Evolutionary conservation across 2,329 filamentous ascomycete species (phyloP).

Genomic region (Furcasterigmium sp.): DNA sequence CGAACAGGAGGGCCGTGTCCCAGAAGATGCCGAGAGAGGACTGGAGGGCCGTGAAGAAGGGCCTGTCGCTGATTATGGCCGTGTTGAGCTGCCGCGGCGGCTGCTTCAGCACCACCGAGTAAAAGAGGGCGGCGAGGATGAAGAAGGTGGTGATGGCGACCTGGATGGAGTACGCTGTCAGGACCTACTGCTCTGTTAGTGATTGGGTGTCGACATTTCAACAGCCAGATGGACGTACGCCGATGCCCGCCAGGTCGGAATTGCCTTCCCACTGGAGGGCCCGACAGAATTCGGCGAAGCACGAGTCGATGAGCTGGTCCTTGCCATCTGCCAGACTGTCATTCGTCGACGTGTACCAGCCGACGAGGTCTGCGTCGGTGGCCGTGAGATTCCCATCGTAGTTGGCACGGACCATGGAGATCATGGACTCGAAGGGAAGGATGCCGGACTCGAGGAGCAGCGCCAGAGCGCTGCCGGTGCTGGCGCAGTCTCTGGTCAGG

Average conservation of each 20-base stretch:
- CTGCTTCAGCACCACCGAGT: not conserved
- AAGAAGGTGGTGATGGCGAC: not conserved
- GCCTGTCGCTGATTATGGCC: not conserved
- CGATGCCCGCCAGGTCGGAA: not conserved
- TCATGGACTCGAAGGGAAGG: not conserved
- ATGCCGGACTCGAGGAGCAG: not conserved
- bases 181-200: not conserved
- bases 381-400: not conserved
- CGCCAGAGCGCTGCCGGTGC: not conserved
- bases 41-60: not conserved
- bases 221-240: not conserved
- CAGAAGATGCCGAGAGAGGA: not conserved
- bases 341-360: not conserved
- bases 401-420: not conserved
- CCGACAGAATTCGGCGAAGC: not conserved
- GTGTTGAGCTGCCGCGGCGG: not conserved
- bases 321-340: not conserved
- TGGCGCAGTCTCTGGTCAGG: not conserved
- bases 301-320: not conserved
- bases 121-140: not conserved
- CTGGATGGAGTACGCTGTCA: not conserved
- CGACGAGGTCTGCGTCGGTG: not conserved
- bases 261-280: not conserved
- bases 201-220: not conserved
- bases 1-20: not conserved